These are phyloP conservation scores for Mucor circinelloides DNA, from an alignment of 371 early-diverging fungal species.

Conservation along the genomic window DNA sequence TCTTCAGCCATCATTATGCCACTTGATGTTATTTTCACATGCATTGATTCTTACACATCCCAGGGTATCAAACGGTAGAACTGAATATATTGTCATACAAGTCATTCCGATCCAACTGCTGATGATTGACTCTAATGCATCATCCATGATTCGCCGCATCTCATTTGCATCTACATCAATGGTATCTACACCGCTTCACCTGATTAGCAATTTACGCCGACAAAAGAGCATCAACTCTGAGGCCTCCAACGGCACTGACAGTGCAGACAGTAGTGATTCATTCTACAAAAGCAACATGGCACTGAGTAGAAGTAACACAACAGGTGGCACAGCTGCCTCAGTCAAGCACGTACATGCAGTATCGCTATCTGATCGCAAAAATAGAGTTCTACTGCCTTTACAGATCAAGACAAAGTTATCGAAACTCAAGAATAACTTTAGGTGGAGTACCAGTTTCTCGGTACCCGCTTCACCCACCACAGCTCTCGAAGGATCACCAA, in stretches of 20 bases:
- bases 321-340: neutral
- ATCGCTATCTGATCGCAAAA: neutral
- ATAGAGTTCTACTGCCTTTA: neutral
- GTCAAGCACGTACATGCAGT: neutral
- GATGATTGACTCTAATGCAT: neutral
- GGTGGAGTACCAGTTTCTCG: neutral
- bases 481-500: neutral
- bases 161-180: constrained; percentile 25
- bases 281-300: neutral
- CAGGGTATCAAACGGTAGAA: constrained; percentile 7
- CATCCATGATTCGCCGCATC: constrained; percentile 15
- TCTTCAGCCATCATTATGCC: constrained; percentile 21
- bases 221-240: constrained; percentile 16
- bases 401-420: constrained; percentile 6
- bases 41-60: constrained; percentile 33
- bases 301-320: constrained; percentile 1
- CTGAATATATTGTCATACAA: constrained; percentile 22
- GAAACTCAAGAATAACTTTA: constrained; percentile 1
- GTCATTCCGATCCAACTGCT: constrained; percentile 36
- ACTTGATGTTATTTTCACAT: constrained; percentile 44
- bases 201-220: constrained; percentile 2
- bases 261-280: neutral
- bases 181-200: constrained; percentile 15
- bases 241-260: neutral
- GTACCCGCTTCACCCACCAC: constrained; percentile 1